phyloP scores from a whole-genome alignment of 176 grass and related monocot species.

The Oryza brachyantha region DNA sequence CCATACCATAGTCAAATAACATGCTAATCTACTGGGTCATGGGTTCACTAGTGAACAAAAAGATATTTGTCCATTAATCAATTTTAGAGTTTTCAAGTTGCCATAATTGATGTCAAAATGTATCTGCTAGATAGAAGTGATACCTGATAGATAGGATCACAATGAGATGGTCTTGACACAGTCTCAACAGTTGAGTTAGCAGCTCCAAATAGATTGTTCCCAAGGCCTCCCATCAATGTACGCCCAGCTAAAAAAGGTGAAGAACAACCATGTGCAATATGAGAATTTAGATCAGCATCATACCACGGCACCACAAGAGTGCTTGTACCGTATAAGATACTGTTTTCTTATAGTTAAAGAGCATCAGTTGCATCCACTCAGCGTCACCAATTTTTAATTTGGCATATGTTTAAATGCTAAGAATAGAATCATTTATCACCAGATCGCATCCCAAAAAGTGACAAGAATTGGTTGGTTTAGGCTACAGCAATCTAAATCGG shows the following conservation, averaged over 20 bases:
- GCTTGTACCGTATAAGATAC: no score
- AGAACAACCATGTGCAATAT: constrained; percentile 10
- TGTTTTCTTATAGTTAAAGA: background rate
- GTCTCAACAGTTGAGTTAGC: constrained; percentile 30
- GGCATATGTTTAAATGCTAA: background rate
- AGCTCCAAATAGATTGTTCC: constrained; percentile 47
- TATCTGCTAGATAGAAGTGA: background rate
- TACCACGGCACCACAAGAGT: background rate
- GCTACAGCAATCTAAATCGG: background rate
- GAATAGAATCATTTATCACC: background rate
- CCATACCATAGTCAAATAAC: background rate
- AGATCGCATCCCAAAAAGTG: background rate
- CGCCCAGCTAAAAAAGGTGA: constrained; percentile 46
- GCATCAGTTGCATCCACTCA: background rate
- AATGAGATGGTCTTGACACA: constrained; percentile 25
- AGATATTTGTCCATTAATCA: background rate
- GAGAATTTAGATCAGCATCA: constrained; percentile 1
- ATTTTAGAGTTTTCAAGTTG: background rate
- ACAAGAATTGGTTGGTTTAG: background rate
- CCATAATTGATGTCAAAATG: background rate
- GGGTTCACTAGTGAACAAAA: background rate
- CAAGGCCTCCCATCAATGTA: constrained; percentile 48
- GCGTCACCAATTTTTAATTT: background rate
- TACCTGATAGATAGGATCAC: constrained; percentile 59
- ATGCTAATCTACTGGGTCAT: background rate